phyloP scores from a whole-genome alignment of 441 rosid species.

The Gossypium davidsonii region DNA sequence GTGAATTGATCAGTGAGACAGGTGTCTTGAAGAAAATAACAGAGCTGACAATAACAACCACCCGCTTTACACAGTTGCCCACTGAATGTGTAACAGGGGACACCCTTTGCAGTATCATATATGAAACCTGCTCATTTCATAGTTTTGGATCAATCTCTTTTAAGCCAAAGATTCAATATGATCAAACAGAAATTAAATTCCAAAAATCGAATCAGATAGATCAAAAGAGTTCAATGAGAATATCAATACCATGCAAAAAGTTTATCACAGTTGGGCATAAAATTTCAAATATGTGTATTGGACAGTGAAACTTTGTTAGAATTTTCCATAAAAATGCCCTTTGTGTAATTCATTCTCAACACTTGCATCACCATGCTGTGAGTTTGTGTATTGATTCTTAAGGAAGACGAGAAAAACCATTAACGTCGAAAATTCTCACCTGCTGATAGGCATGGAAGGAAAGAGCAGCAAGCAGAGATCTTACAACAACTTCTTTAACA shows the following conservation, averaged over 20 bases:
- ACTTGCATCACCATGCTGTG: neutral
- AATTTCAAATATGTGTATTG: neutral
- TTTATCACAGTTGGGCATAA: neutral
- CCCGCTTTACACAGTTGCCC: constrained; percentile 99
- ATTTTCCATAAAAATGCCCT: neutral
- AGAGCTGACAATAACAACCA: constrained; percentile 96
- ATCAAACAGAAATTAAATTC: neutral
- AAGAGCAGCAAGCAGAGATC: constrained; percentile 81
- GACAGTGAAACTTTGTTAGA: neutral
- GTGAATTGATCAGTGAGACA: constrained; percentile 67
- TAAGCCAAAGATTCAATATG: neutral
- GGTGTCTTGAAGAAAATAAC: constrained; percentile 83
- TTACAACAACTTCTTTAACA: constrained; percentile 48
- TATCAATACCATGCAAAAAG: neutral
- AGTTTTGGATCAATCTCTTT: neutral
- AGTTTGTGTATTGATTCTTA: neutral
- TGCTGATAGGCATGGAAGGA: constrained; percentile 99
- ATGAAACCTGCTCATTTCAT: constrained; percentile 59
- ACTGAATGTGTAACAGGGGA: constrained; percentile 98
- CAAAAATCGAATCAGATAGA: neutral
- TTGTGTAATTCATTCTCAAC: neutral
- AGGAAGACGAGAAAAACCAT: neutral
- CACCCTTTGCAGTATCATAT: constrained; percentile 91
- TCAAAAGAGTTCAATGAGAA: neutral
- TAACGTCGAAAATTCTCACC: constrained; percentile 32